These are phyloP conservation scores for Scheffersomyces parashehatae DNA, from an alignment of 1,139 yeast species.

Conservation along the genomic window DNA sequence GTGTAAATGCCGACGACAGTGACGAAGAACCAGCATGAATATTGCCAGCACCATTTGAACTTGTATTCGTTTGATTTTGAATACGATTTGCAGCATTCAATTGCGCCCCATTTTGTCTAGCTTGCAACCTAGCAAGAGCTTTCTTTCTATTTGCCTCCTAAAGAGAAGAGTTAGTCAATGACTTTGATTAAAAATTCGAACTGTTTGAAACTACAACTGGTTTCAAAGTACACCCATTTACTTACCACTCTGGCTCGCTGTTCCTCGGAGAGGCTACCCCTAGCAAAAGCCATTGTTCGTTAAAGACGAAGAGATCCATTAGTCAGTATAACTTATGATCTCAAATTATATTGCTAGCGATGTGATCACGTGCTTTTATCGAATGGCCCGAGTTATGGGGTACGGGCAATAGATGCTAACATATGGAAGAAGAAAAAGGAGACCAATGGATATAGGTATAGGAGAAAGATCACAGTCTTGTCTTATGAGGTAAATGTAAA, in stretches of 20 bases:
- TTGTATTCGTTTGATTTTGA: no score
- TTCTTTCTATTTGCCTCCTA: constrained; percentile 59
- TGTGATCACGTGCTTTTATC: no score
- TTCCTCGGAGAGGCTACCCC: constrained; percentile 13
- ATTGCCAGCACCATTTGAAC: neutral
- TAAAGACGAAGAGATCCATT: neutral
- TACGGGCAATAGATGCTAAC: no score
- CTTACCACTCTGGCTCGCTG: constrained; percentile 15
- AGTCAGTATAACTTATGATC: no score
- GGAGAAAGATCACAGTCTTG: no score
- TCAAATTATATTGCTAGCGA: no score
- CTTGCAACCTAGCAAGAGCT: constrained; percentile 57
- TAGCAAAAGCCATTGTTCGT: constrained; percentile 10
- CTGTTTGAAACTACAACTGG: neutral
- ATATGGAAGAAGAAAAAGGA: no score
- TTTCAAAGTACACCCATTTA: neutral
- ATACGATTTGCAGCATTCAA: constrained; percentile 7
- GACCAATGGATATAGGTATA: no score
- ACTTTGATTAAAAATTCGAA: neutral
- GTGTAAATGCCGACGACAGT: neutral
- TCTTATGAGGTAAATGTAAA: no score
- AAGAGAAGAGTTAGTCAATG: neutral
- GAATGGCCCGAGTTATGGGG: no score
- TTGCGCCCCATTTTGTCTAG: constrained; percentile 34
- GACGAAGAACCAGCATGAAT: neutral